Conservation (phyloP, 768 basidiomycete species). For the Mycena floridula region DNA sequence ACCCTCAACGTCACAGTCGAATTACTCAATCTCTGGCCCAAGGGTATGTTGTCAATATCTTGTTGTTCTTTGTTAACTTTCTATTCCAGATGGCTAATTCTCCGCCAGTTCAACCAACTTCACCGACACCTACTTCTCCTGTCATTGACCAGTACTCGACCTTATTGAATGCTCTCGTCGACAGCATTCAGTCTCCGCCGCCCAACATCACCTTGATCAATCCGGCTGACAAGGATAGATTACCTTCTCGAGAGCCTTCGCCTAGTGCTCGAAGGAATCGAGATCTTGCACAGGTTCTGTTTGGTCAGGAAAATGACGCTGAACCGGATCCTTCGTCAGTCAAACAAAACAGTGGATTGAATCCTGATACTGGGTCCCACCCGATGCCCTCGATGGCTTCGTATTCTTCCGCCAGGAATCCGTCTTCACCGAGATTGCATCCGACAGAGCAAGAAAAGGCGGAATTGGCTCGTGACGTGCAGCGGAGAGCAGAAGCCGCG, state of each 20-base stretch:
- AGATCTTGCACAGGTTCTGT: constrained; percentile 73
- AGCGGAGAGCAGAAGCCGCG: constrained; percentile 62
- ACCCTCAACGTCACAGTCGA: constrained; percentile 81
- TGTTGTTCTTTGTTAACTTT: constrained; percentile 8
- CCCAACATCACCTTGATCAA: constrained; percentile 16
- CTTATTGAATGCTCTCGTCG: constrained; percentile 57
- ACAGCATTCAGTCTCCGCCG: constrained; percentile 38
- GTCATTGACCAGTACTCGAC: constrained; percentile 47
- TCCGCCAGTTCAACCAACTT: constrained; percentile 38
- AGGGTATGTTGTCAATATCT: constrained; percentile 30
- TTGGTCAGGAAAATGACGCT: constrained; percentile 43
- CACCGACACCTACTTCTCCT: constrained; percentile 24
- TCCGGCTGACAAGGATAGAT: constrained; percentile 9
- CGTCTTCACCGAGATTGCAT: constrained; percentile 36
- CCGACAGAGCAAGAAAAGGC: constrained; percentile 41
- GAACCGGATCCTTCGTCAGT: background rate
- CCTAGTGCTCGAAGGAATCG: constrained; percentile 59
- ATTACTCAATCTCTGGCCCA: constrained; percentile 54
- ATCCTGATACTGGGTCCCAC: background rate
- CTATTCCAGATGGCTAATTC: constrained; percentile 52
- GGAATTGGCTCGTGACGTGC: constrained; percentile 59
- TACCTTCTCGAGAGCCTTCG: constrained; percentile 30
- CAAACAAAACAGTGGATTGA: constrained; percentile 7
- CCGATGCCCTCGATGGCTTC: background rate
- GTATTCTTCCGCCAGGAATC: constrained; percentile 24